Percentiles rank a stretch among this genome's conserved stretches.
Conservation (phyloP, 441 rosid species). For the Gossypium davidsonii region DNA sequence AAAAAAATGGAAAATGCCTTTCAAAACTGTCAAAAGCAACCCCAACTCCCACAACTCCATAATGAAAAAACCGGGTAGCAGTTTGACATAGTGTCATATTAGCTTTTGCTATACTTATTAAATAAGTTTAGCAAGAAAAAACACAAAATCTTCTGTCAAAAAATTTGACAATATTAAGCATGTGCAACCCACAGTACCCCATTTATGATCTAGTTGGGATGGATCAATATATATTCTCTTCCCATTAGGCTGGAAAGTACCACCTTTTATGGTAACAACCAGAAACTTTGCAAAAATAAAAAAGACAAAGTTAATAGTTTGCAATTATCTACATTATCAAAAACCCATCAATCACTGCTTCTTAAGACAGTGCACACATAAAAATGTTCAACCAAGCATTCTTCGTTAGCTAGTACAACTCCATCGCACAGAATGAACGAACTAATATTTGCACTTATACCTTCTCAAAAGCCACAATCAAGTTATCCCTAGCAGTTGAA, state of each 20-base stretch:
- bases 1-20: not conserved
- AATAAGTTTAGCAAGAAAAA: not conserved
- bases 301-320: not conserved
- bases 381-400: not conserved
- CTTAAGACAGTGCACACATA: not conserved
- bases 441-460: constrained; percentile 24
- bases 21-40: not conserved
- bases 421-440: too few species aligned
- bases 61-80: too few species aligned
- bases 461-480: constrained; percentile 96
- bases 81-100: not conserved
- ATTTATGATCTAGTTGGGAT: not conserved
- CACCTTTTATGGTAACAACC: not conserved
- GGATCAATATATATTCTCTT: not conserved
- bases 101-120: not conserved
- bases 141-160: not conserved
- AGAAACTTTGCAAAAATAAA: not conserved
- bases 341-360: not conserved
- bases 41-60: not conserved
- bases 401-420: not conserved
- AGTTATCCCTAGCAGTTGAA: constrained; percentile 89
- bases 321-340: not conserved
- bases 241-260: not conserved
- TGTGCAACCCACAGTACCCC: not conserved
- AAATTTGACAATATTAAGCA: not conserved